Percentiles rank a stretch among this genome's conserved stretches.
phyloP scores from a whole-genome alignment of 176 grass and related monocot species.

The Saccharum officinarum region DNA sequence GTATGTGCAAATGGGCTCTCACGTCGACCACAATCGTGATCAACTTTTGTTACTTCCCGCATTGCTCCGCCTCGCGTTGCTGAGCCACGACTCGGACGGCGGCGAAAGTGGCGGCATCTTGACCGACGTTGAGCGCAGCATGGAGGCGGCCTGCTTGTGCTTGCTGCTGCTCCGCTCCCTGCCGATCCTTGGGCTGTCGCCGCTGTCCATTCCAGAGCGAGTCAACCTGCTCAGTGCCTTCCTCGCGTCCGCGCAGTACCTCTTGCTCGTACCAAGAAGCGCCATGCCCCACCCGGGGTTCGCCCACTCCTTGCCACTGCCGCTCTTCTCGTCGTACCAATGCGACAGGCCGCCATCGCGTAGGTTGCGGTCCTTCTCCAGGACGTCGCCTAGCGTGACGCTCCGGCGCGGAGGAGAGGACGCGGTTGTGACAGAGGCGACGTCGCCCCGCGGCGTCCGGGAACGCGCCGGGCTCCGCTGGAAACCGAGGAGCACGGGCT shows the following conservation, averaged over 20 bases:
- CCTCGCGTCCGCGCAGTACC: slow-evolving; percentile 45
- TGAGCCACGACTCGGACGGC: slow-evolving; percentile 60
- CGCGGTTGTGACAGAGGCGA: not conserved
- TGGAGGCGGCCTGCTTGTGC: not conserved
- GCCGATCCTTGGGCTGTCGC: slow-evolving; percentile 22
- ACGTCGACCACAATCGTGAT: not conserved
- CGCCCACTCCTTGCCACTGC: slow-evolving; percentile 39
- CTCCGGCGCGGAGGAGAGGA: slow-evolving; percentile 39
- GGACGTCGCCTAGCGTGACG: slow-evolving; percentile 21
- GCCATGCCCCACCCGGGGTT: slow-evolving; percentile 49
- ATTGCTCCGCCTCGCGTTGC: slow-evolving; percentile 33
- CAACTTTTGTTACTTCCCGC: slow-evolving; percentile 39
- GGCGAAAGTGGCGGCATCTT: slow-evolving; percentile 59
- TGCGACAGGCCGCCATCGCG: not conserved
- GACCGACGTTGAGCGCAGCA: slow-evolving; percentile 3
- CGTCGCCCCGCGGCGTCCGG: slow-evolving; percentile 12
- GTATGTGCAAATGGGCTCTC: slow-evolving; percentile 10
- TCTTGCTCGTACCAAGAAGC: slow-evolving; percentile 63
- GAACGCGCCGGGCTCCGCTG: slow-evolving; percentile 37
- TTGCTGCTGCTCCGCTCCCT: slow-evolving; percentile 41
- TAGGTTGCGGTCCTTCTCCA: slow-evolving; percentile 13
- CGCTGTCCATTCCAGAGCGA: slow-evolving; percentile 26
- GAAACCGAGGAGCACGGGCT: slow-evolving; percentile 69
- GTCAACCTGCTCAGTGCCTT: slow-evolving; percentile 54
- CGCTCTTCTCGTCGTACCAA: slow-evolving; percentile 36